These are phyloP conservation scores for Globisporangium acanthophoron DNA, from an alignment of 352 stramenopile species.

Conservation along the genomic window DNA sequence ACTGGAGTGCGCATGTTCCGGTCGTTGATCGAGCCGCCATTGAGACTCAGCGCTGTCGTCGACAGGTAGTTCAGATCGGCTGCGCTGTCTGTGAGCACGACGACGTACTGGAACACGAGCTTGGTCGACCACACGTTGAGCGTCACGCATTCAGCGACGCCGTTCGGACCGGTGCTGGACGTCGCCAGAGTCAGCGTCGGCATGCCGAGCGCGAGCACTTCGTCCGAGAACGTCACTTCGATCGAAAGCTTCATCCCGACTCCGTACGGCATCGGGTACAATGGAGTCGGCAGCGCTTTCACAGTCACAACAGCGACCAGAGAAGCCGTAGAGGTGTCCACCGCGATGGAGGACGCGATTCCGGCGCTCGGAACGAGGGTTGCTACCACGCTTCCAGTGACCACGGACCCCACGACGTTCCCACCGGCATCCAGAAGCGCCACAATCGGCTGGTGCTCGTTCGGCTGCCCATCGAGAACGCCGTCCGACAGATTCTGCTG, in stretches of 20 bases:
- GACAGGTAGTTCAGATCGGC: conserved; percentile 62
- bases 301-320: conserved; percentile 44
- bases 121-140: conserved; percentile 48
- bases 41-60: conserved; percentile 41
- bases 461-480: conserved; percentile 73
- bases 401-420: conserved; percentile 53
- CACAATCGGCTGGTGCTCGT: conserved; percentile 59
- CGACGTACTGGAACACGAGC: conserved; percentile 67
- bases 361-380: conserved; percentile 59
- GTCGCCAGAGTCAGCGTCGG: conserved; percentile 49
- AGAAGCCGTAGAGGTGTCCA: conserved; percentile 51
- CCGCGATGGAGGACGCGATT: conserved; percentile 47
- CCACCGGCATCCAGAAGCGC: conserved; percentile 56
- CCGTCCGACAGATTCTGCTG: conserved; percentile 53
- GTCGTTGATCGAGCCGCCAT: conserved; percentile 54
- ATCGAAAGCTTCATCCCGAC: conserved; percentile 55
- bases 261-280: conserved; percentile 51
- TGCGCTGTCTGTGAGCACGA: conserved; percentile 42
- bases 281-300: conserved; percentile 26
- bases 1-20: conserved; percentile 52
- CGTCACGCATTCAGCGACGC: conserved; percentile 48
- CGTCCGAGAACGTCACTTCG: conserved; percentile 74
- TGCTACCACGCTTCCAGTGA: conserved; percentile 39
- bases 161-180: conserved; percentile 29
- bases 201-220: conserved; percentile 53